Conservation (phyloP, 164 flowering plant species). For the Vitis rotundifolia region DNA sequence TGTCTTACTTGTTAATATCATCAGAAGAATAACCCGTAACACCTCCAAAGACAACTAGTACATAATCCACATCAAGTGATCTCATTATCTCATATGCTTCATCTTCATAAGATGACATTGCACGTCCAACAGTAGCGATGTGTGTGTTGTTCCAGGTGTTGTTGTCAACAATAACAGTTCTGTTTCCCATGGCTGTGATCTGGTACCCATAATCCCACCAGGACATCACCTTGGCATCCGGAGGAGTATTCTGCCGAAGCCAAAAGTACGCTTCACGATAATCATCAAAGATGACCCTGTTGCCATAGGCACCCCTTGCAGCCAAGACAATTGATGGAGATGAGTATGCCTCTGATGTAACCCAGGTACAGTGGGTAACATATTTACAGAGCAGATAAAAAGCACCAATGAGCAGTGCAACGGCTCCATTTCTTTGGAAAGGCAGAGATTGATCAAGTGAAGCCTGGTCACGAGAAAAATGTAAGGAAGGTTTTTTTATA, state of each 20-base stretch:
- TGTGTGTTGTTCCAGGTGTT: slow-evolving; percentile 99
- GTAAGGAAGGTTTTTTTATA: not conserved
- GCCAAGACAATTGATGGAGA: slow-evolving; percentile 98
- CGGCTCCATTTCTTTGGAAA: slow-evolving; percentile 80
- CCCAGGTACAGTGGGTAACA: slow-evolving; percentile 97
- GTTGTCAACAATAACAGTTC: slow-evolving; percentile 96
- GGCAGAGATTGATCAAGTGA: slow-evolving; percentile 81
- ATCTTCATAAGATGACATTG: slow-evolving; percentile 98
- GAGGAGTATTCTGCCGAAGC: slow-evolving; percentile 97
- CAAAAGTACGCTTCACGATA: slow-evolving; percentile 98
- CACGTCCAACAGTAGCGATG: slow-evolving; percentile 99
- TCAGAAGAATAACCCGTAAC: slow-evolving; percentile 99
- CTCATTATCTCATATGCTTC: slow-evolving; percentile 97
- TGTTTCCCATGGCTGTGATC: slow-evolving; percentile 99
- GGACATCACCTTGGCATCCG: slow-evolving; percentile 97
- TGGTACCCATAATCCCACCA: slow-evolving; percentile 99
- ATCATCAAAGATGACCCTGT: slow-evolving; percentile 94
- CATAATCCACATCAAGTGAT: slow-evolving; percentile 95
- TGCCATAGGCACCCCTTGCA: slow-evolving; percentile 96
- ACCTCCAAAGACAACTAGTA: slow-evolving; percentile 97
- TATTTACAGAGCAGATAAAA: slow-evolving; percentile 87
- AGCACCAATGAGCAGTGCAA: slow-evolving; percentile 84
- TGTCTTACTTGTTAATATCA: slow-evolving; percentile 96
- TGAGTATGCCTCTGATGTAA: slow-evolving; percentile 98
- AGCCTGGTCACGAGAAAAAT: slow-evolving; percentile 44